These are phyloP conservation scores for Tolypocladium guangdongense DNA, from an alignment of 2,329 filamentous ascomycete genomes.

Conservation along the genomic window DNA sequence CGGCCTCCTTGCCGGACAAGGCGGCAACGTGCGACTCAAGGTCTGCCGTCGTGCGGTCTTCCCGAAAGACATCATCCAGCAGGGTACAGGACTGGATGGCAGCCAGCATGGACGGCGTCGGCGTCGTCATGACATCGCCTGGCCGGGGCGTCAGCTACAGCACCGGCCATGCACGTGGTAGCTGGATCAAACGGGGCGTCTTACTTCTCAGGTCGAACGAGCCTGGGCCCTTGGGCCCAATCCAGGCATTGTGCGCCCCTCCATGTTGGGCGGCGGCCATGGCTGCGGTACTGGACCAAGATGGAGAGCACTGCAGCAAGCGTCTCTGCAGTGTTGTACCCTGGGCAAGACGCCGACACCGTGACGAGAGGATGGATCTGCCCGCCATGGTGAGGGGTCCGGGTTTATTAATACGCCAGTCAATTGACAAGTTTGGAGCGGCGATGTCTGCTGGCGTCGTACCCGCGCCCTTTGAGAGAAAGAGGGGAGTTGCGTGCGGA, in stretches of 20 bases:
- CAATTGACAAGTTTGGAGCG: not conserved
- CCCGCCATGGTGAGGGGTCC: not conserved
- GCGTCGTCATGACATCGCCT: conserved; percentile 56
- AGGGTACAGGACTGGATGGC: conserved; percentile 67
- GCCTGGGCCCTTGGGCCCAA: conserved; percentile 7
- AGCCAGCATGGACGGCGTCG: conserved; percentile 69
- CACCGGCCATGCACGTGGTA: not conserved
- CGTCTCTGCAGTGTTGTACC: not conserved
- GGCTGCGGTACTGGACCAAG: not conserved
- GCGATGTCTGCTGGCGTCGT: not conserved
- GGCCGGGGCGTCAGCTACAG: not conserved
- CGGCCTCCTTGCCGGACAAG: conserved; percentile 65
- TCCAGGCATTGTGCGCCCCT: conserved; percentile 7
- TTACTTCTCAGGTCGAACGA: conserved; percentile 11
- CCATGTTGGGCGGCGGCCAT: not conserved
- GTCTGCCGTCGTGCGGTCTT: conserved; percentile 66
- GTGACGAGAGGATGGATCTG: not conserved
- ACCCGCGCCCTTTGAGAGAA: not conserved
- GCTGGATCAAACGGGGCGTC: not conserved
- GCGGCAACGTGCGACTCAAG: conserved; percentile 66
- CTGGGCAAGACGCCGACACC: not conserved
- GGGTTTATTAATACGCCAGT: not conserved
- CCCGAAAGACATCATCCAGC: conserved; percentile 72
- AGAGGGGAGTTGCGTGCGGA: too few species aligned
- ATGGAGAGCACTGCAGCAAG: not conserved